Percentiles rank a stretch among this genome's conserved stretches.
phyloP scores from a whole-genome alignment of 495 filamentous ascomycete species.

The Lasiosphaeria miniovina region DNA sequence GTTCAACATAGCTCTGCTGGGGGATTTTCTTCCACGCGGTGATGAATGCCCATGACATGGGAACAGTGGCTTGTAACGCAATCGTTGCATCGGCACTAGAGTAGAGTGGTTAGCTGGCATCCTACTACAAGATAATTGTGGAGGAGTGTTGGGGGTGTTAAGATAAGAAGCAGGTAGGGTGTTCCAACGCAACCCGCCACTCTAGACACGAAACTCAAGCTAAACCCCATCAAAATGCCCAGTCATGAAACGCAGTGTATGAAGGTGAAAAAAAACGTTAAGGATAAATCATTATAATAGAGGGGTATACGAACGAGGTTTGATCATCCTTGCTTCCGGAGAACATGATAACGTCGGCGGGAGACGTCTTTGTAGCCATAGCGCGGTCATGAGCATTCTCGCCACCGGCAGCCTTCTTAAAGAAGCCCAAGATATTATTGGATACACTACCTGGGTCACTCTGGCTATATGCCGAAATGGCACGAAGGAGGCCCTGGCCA shows the following conservation, averaged over 20 bases:
- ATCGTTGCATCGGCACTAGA: constrained; percentile 60
- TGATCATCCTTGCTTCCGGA: constrained; percentile 94
- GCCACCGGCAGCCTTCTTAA: constrained; percentile 94
- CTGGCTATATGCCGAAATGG: constrained; percentile 86
- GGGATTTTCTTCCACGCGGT: constrained; percentile 85
- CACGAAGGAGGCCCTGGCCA: constrained; percentile 85
- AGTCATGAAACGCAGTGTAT: constrained; percentile 32
- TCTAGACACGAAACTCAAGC: too few relatives aligned
- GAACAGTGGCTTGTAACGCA: constrained; percentile 83
- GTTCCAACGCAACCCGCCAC: too few relatives aligned
- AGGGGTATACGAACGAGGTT: constrained; percentile 68
- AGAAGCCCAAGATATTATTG: constrained; percentile 75
- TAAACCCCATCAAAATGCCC: constrained; percentile 1
- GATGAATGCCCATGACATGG: constrained; percentile 97
- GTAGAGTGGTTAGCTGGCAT: neutral
- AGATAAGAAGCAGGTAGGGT: neutral
- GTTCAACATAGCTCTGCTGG: constrained; percentile 90
- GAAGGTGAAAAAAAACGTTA: neutral
- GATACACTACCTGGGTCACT: constrained; percentile 85
- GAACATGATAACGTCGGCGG: constrained; percentile 97
- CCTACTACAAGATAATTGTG: neutral
- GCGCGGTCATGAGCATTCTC: constrained; percentile 77
- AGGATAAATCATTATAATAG: neutral
- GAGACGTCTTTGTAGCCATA: constrained; percentile 88
- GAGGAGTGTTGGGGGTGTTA: neutral